phyloP scores from a whole-genome alignment of 495 filamentous ascomycete genomes.

The Aspergillus bertholletiae region DNA sequence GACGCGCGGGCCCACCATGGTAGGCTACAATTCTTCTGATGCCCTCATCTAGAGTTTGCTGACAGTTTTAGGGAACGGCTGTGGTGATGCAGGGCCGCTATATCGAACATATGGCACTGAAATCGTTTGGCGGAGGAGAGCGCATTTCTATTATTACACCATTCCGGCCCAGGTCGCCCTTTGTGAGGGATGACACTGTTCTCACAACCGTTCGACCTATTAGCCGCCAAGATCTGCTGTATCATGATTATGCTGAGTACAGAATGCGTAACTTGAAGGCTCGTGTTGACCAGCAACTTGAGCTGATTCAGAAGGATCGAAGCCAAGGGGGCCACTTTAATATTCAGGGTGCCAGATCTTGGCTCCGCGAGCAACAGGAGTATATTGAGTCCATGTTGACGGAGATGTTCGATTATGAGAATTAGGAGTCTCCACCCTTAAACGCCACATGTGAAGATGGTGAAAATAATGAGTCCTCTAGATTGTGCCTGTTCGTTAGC shows the following conservation, averaged over 20 bases:
- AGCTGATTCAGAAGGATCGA: background rate
- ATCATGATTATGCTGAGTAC: conserved; percentile 64
- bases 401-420: background rate
- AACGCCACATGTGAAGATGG: background rate
- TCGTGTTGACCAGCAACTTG: conserved; percentile 25
- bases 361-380: background rate
- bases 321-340: background rate
- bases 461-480: too few relatives aligned
- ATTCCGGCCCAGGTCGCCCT: conserved; percentile 57
- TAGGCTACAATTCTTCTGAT: conserved; percentile 26
- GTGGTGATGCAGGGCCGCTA: conserved; percentile 71
- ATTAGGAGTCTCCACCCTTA: background rate
- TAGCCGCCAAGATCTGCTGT: conserved; percentile 61
- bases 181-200: conserved; percentile 57
- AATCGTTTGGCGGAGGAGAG: conserved; percentile 57
- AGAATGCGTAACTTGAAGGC: conserved; percentile 65
- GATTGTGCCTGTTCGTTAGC: too few relatives aligned
- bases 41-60: background rate
- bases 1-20: conserved; percentile 62
- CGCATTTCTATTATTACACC: conserved; percentile 72
- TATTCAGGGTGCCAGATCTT: background rate
- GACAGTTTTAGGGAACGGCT: conserved; percentile 52
- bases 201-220: conserved; percentile 61
- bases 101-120: conserved; percentile 66
- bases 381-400: background rate